Conservation (phyloP, 805 yeast species). For the Schizosaccharomyces lindneri region DNA sequence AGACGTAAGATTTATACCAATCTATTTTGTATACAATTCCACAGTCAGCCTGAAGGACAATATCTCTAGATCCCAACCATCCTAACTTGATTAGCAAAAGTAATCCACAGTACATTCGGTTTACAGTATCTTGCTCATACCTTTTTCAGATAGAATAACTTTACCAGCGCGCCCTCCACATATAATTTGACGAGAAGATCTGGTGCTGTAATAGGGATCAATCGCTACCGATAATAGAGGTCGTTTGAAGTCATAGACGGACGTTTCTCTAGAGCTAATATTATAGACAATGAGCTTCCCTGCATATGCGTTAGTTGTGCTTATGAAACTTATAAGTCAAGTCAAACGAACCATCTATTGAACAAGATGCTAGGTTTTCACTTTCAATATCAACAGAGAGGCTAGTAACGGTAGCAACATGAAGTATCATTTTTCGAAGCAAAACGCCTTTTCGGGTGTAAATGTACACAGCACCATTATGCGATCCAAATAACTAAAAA, state of each 20-base stretch:
- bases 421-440: constrained; percentile 56
- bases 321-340: not conserved
- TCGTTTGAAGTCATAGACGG: constrained; percentile 58
- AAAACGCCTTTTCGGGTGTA: not conserved
- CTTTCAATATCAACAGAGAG: constrained; percentile 41
- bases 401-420: constrained; percentile 59
- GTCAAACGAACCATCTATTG: constrained; percentile 79
- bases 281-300: constrained; percentile 26
- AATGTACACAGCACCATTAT: not conserved
- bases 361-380: constrained; percentile 54
- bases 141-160: constrained; percentile 43
- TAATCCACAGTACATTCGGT: not conserved
- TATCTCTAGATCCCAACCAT: constrained; percentile 73
- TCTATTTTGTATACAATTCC: constrained; percentile 52
- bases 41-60: constrained; percentile 28
- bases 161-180: constrained; percentile 84
- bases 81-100: not conserved
- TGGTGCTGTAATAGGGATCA: constrained; percentile 36
- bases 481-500: not conserved
- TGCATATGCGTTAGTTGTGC: not conserved
- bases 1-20: constrained; percentile 34
- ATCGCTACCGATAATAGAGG: constrained; percentile 74
- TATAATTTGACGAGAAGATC: constrained; percentile 31
- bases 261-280: constrained; percentile 32
- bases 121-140: constrained; percentile 11